A percentile compares a stretch with the other conserved stretches of the same genome.
phyloP scores from a whole-genome alignment of 2,329 filamentous ascomycete species.

The Penicillium sp. region DNA sequence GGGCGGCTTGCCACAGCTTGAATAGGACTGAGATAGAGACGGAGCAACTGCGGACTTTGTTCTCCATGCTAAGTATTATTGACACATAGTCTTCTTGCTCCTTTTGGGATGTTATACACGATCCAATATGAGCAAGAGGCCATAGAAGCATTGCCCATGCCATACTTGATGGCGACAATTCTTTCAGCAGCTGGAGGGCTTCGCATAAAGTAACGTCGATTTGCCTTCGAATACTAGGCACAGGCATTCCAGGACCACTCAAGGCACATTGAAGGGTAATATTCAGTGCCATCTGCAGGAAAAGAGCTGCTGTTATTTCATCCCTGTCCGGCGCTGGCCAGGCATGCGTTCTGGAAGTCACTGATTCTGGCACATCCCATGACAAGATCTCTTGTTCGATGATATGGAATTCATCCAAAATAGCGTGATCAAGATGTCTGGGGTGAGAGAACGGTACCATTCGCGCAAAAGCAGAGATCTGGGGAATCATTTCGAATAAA shows the following conservation, averaged over 20 bases:
- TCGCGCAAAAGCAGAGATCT: background rate
- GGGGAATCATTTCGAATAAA: background rate
- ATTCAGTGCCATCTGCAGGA: background rate
- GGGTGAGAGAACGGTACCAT: background rate
- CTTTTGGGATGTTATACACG: background rate
- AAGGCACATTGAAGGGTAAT: slow-evolving; percentile 3
- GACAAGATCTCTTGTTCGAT: background rate
- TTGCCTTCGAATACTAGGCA: background rate
- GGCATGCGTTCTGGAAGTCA: background rate
- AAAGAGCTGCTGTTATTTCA: background rate
- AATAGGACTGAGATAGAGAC: background rate
- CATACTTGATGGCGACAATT: background rate
- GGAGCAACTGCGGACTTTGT: background rate
- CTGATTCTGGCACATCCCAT: background rate
- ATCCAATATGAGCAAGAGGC: slow-evolving; percentile 2
- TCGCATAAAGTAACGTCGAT: background rate
- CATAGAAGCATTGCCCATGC: slow-evolving; percentile 1
- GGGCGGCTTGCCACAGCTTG: background rate
- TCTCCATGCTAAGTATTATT: background rate
- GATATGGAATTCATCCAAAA: background rate
- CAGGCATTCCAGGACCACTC: background rate
- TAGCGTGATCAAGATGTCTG: background rate
- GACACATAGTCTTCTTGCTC: background rate
- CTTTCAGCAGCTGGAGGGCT: background rate
- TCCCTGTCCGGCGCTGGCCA: background rate